Evolutionary conservation across 768 basidiomycete genomes (phyloP).

Genomic region (Suillus sp.): DNA sequence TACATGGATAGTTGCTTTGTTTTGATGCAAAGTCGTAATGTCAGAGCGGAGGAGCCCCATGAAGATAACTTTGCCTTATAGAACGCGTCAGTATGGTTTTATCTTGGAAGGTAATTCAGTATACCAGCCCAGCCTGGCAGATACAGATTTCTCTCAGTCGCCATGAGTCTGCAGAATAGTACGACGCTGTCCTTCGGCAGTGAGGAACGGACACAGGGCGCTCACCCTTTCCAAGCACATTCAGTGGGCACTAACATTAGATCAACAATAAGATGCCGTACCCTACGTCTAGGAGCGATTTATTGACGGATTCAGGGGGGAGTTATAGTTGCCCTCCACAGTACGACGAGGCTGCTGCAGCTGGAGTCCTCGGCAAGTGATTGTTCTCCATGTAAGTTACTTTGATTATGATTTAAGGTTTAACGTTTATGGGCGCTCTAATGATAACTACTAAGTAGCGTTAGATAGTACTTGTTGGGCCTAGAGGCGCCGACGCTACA

Average conservation of each 20-base stretch:
- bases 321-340: conserved; percentile 77
- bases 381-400: conserved; percentile 50
- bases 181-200: conserved; percentile 55
- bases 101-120: background rate
- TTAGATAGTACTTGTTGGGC: background rate
- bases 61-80: conserved; percentile 57
- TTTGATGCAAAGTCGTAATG: background rate
- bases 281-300: conserved; percentile 50
- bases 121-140: background rate
- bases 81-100: no score
- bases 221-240: conserved; percentile 78
- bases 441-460: background rate
- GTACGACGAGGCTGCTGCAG: conserved; percentile 52
- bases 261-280: conserved; percentile 29
- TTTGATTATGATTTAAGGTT: conserved; percentile 40
- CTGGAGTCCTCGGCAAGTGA: conserved; percentile 60
- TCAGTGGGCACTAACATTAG: background rate
- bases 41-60: background rate
- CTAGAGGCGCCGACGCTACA: background rate
- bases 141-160: conserved; percentile 46
- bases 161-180: conserved; percentile 63
- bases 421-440: background rate
- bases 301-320: conserved; percentile 60
- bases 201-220: background rate
- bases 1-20: background rate